These are phyloP conservation scores for Lagenidium giganteum DNA, from an alignment of 352 stramenopile species.

Conservation along the genomic window DNA sequence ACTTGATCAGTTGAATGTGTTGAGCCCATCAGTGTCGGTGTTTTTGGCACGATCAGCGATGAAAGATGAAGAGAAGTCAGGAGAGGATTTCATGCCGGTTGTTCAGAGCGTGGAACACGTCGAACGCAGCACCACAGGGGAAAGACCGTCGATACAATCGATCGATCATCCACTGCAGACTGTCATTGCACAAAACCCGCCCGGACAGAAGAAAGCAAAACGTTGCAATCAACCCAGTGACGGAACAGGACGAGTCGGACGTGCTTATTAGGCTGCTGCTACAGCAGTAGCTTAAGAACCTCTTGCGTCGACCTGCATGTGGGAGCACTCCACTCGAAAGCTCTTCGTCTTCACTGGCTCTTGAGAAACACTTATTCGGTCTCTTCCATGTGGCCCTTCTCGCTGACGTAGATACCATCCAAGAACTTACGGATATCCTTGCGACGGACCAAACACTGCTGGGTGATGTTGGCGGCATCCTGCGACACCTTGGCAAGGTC, in stretches of 20 bases:
- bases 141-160: no score
- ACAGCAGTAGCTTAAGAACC: constrained; percentile 1
- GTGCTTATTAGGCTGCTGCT: constrained; percentile 22
- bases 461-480: constrained; percentile 82
- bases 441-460: constrained; percentile 78
- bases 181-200: constrained; percentile 87
- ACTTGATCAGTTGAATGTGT: no score
- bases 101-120: no score
- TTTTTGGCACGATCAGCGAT: no score
- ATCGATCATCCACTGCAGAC: no score
- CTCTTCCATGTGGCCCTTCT: constrained; percentile 90
- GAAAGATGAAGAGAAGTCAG: no score
- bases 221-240: constrained; percentile 85
- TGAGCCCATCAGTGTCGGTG: no score
- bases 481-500: constrained; percentile 97
- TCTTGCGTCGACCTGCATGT: not conserved
- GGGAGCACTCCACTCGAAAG: constrained; percentile 25
- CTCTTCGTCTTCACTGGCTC: not conserved
- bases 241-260: constrained; percentile 43
- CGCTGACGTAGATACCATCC: constrained; percentile 99
- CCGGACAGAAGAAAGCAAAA: constrained; percentile 88
- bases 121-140: no score
- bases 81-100: no score
- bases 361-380: constrained; percentile 40
- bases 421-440: constrained; percentile 99